Evolutionary conservation across 441 rosid species (phyloP), one percentile per base, ranked within the genome.

Genomic region (Populus hybrid): DNA sequence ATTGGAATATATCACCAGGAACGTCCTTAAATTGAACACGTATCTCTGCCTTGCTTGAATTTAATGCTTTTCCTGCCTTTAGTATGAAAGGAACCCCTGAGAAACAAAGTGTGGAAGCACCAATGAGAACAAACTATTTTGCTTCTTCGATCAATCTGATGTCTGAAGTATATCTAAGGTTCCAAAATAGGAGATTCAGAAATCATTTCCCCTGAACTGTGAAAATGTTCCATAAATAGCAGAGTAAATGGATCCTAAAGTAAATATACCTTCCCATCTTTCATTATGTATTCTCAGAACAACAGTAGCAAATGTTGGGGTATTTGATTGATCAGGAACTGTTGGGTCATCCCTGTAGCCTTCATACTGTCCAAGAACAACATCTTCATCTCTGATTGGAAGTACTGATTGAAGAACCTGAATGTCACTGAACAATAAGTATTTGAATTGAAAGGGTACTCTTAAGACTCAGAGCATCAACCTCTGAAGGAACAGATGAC

Each of bases 11-110:
- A 84, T 97, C 98, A 10, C 98, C 98, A 50, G 99, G 99, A 85
- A 93, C 97, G 81, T 97, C 98, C 89, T 93, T 97, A 80, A 97
- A 97, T 84, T 94, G 98, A 85, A 97, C 83, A 14, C 98, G 97
- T 78, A 95, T 97, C 87, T 93, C 98, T 63, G 99, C 99, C 88
- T 97, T 97, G 83, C 95, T 91, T 66, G 99, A 96, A 82, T 87
- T 87, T 78, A 97, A 82, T 81, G 99, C 98, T 85, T 95, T 97
- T 78, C 99, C 99, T 3, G 99, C 99, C 94, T 97, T 97, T 26
- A 94, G 78, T 72, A 97, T 88, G 81, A 94, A 97, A 77, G 98
- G 99, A 79, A 97, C 97, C 71, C 99, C 98, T 94, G 90, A 71
- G 70, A 75, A 84, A 78, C 72, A 75, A 81, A 82, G 24, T 74